These are phyloP conservation scores for Chamaecrista fasciculata DNA, from an alignment of 306 rosid species.

Conservation along the genomic window DNA sequence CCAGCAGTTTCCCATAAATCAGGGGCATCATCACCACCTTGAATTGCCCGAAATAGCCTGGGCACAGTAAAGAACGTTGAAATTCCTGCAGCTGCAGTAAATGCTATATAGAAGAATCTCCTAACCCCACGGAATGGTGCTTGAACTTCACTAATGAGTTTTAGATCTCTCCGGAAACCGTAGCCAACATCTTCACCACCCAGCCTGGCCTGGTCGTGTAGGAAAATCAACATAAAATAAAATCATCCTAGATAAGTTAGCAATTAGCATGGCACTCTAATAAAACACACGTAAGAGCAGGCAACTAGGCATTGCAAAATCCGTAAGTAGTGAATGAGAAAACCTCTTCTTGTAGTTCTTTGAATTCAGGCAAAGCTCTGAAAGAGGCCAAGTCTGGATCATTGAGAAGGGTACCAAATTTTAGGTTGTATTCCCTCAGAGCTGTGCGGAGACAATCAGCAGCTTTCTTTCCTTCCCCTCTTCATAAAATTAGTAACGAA, in stretches of 20 bases:
- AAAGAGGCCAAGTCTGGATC: constrained; percentile 98
- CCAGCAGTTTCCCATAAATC: constrained; percentile 81
- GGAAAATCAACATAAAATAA: not conserved
- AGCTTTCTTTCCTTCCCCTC: constrained; percentile 97
- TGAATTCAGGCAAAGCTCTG: constrained; percentile 91
- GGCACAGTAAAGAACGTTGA: constrained; percentile 72
- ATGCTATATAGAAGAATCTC: constrained; percentile 78
- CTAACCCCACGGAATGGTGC: constrained; percentile 97
- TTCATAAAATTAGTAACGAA: constrained; percentile 48
- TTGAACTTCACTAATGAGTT: constrained; percentile 98
- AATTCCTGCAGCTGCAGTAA: constrained; percentile 92
- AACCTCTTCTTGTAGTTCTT: constrained; percentile 95
- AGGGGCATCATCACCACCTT: constrained; percentile 85
- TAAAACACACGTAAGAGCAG: constrained; percentile 8
- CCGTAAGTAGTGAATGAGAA: constrained; percentile 26
- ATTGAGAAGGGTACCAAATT: constrained; percentile 90
- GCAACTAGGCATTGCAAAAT: constrained; percentile 13
- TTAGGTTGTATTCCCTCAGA: constrained; percentile 81
- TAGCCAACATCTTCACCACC: constrained; percentile 98
- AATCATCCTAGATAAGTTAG: constrained; percentile 18
- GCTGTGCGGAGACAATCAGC: constrained; percentile 87
- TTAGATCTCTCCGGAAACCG: constrained; percentile 92
- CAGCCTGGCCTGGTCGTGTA: constrained; percentile 66
- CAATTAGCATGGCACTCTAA: not conserved
- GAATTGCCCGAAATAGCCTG: constrained; percentile 60